Percentiles rank a stretch among this genome's conserved stretches.
Evolutionary conservation across 257 asterid genomes (phyloP).

Genomic region (Capsicum baccatum): DNA sequence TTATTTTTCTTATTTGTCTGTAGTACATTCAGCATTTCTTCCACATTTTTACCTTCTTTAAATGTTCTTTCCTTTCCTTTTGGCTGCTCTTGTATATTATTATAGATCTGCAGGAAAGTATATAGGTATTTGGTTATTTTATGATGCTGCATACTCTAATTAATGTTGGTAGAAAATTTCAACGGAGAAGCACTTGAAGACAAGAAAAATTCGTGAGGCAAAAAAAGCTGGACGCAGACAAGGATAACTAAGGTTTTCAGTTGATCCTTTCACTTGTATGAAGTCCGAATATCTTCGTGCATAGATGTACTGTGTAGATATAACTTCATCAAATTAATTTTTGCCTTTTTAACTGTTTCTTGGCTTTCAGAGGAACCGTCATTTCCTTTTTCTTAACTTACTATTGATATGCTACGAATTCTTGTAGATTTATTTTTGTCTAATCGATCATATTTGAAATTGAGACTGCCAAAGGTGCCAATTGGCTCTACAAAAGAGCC

Average conservation of each 20-base stretch:
- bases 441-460: constrained; percentile 73
- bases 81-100: constrained; percentile 13
- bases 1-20: background rate
- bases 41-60: constrained; percentile 5
- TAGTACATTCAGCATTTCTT: background rate
- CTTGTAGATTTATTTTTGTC: constrained; percentile 64
- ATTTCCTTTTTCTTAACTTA: background rate
- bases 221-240: constrained; percentile 90
- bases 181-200: constrained; percentile 80
- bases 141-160: constrained; percentile 16
- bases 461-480: constrained; percentile 70
- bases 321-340: background rate
- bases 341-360: background rate
- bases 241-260: constrained; percentile 80
- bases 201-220: constrained; percentile 83
- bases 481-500: constrained; percentile 48
- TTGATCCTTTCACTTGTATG: constrained; percentile 22
- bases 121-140: constrained; percentile 7
- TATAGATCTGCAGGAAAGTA: background rate
- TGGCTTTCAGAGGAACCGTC: background rate
- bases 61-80: constrained; percentile 6
- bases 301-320: background rate
- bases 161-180: constrained; percentile 27
- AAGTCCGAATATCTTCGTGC: background rate
- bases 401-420: background rate